A percentile compares a stretch with the other conserved stretches of the same genome.
These are phyloP conservation scores for Toxicodendron radicans DNA, from an alignment of 345 rosid genomes.

Conservation along the genomic window DNA sequence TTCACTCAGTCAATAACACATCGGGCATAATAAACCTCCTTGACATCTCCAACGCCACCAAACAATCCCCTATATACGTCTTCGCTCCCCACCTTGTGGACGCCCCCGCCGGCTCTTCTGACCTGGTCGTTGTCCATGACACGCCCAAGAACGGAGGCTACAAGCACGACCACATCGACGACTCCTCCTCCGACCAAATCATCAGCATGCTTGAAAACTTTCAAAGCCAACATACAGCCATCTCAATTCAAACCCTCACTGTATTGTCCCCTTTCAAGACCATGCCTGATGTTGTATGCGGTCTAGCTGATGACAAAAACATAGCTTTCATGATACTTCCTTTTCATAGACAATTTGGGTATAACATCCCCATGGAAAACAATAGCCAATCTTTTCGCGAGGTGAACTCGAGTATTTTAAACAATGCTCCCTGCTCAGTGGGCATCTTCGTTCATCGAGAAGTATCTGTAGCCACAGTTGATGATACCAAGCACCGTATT, in stretches of 20 bases:
- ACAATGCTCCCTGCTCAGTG: conserved; percentile 59
- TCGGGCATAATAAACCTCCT: conserved; percentile 53
- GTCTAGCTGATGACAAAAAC: conserved; percentile 59
- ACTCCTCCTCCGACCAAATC: conserved; percentile 47
- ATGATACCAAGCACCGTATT: conserved; percentile 13
- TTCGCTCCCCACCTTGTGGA: conserved; percentile 58
- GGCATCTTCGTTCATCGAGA: conserved; percentile 76
- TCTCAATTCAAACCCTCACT: conserved; percentile 45
- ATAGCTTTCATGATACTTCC: conserved; percentile 56
- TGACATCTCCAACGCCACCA: conserved; percentile 48
- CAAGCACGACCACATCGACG: conserved; percentile 18
- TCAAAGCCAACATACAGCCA: conserved; percentile 26
- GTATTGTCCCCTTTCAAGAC: conserved; percentile 53
- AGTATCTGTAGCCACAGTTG: conserved; percentile 23
- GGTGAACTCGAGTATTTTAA: conserved; percentile 51
- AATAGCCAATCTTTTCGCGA: conserved; percentile 39
- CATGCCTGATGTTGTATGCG: conserved; percentile 67
- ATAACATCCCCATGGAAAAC: conserved; percentile 33
- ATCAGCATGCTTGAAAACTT: conserved; percentile 37
- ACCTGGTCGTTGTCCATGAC: conserved; percentile 61
- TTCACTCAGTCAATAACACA: conserved; percentile 40
- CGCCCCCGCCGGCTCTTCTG: conserved; percentile 64
- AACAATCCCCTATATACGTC: conserved; percentile 50
- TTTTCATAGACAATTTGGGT: conserved; percentile 38
- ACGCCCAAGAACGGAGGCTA: neutral